phyloP scores from a whole-genome alignment of 768 basidiomycete genomes.

The Macrolepiota dolichaula region DNA sequence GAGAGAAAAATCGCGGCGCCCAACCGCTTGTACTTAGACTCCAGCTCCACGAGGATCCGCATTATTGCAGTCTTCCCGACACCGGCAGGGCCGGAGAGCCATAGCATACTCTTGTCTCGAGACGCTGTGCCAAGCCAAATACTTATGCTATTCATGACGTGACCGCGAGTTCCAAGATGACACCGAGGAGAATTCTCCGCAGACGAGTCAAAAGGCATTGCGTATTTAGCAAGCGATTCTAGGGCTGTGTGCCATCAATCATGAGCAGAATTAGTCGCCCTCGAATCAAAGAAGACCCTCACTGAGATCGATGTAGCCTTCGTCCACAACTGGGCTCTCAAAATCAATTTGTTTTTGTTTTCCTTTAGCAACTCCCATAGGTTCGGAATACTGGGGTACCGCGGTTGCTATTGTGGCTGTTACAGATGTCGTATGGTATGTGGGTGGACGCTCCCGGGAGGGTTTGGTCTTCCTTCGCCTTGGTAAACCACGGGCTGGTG shows the following conservation, averaged over 20 bases:
- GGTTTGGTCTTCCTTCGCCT: no score
- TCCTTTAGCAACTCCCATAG: no score
- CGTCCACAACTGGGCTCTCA: no score
- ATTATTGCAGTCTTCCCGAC: constrained; percentile 6
- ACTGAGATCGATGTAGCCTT: no score
- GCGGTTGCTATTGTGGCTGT: no score
- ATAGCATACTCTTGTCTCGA: not conserved
- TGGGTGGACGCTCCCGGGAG: no score
- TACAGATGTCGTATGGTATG: no score
- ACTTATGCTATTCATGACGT: not conserved
- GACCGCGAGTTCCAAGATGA: not conserved
- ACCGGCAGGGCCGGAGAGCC: constrained; percentile 6
- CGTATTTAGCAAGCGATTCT: not conserved
- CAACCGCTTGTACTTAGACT: not conserved
- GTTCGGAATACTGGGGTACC: no score
- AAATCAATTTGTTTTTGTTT: no score
- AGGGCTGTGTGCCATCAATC: not conserved
- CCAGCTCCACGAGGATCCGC: not conserved
- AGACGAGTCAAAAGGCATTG: not conserved
- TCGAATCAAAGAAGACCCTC: not conserved
- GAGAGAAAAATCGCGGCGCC: constrained; percentile 6
- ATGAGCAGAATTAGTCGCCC: not conserved
- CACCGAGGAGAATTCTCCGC: not conserved
- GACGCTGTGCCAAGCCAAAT: not conserved
- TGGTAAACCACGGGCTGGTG: no score